Evolutionary conservation across 371 early-diverging fungal species (phyloP).

Genomic region (Mortierella sp.): DNA sequence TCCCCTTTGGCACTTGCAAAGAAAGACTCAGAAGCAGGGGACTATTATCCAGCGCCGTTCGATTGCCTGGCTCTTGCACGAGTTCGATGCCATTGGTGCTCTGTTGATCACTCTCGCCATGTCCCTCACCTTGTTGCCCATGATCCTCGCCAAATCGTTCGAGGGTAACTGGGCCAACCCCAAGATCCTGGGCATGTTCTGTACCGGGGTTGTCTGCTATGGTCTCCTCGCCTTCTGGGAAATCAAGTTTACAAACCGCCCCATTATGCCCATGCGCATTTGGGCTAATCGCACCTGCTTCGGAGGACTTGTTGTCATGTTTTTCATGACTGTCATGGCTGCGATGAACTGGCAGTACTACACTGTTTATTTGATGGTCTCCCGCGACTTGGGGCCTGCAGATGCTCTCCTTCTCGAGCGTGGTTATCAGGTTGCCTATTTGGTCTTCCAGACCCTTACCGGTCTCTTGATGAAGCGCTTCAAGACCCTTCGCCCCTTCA

Average conservation of each 20-base stretch:
- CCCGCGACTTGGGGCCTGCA: conserved; percentile 53
- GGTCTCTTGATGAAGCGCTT: conserved; percentile 59
- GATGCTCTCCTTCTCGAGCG: conserved; percentile 57
- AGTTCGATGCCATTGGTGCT: conserved; percentile 62
- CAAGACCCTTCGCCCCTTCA: conserved; percentile 58
- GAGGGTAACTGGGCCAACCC: conserved; percentile 61
- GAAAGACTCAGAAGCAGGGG: conserved; percentile 39
- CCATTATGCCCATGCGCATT: conserved; percentile 62
- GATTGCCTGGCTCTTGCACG: conserved; percentile 52
- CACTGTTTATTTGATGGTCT: conserved; percentile 60
- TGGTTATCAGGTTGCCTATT: conserved; percentile 60
- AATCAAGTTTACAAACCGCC: conserved; percentile 58
- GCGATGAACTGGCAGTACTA: conserved; percentile 62
- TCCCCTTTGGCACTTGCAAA: conserved; percentile 56
- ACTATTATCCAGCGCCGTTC: conserved; percentile 15
- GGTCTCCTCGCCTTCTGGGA: conserved; percentile 61
- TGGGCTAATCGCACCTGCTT: conserved; percentile 63
- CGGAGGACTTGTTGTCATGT: conserved; percentile 60
- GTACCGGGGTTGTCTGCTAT: conserved; percentile 44
- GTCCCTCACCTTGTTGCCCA: conserved; percentile 59
- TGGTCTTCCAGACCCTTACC: conserved; percentile 51
- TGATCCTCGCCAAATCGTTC: conserved; percentile 58
- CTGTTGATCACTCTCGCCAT: conserved; percentile 59
- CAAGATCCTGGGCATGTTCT: conserved; percentile 51
- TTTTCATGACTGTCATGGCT: conserved; percentile 60